These are phyloP conservation scores for Globisporangium cystogenes DNA, from an alignment of 352 stramenopile species.

Conservation along the genomic window DNA sequence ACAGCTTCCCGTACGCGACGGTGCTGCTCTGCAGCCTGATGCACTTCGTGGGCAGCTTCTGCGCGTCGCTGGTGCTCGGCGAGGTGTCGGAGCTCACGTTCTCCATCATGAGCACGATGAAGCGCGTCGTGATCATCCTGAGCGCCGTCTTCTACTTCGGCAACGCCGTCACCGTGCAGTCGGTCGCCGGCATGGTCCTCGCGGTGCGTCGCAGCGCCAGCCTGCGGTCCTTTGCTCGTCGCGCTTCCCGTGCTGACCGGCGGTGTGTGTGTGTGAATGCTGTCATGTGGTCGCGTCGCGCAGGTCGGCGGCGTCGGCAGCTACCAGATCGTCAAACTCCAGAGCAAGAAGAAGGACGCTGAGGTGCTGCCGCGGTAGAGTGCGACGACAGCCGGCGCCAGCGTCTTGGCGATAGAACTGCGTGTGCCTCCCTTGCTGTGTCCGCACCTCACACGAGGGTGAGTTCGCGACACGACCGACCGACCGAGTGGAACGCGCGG, in stretches of 20 bases:
- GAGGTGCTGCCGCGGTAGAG: conserved; percentile 6
- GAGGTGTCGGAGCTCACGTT: conserved; percentile 86
- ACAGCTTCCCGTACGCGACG: conserved; percentile 66
- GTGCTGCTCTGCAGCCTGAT: conserved; percentile 78
- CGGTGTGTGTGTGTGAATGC: not conserved
- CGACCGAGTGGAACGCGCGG: not conserved
- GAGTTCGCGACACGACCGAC: not conserved
- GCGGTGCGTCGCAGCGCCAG: conserved; percentile 32
- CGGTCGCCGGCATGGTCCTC: conserved; percentile 64
- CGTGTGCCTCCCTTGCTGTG: too few species aligned
- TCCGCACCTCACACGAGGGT: too few species aligned
- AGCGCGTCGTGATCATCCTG: conserved; percentile 84
- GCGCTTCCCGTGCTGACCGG: not conserved
- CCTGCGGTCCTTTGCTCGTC: too few species aligned
- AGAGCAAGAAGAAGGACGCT: conserved; percentile 31
- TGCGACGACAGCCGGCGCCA: too few species aligned
- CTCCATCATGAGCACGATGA: conserved; percentile 90
- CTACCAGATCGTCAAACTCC: conserved; percentile 79
- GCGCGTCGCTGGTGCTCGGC: conserved; percentile 74
- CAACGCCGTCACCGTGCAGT: conserved; percentile 68
- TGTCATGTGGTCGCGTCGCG: conserved; percentile 1
- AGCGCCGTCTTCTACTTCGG: conserved; percentile 84
- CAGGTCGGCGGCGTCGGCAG: conserved; percentile 60
- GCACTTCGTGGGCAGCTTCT: conserved; percentile 80
- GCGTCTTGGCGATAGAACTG: not conserved